Evolutionary conservation across 2,329 filamentous ascomycete species (phyloP), one percentile per base, ranked within the genome.

Genomic region (Colletotrichum euphorbiae): DNA sequence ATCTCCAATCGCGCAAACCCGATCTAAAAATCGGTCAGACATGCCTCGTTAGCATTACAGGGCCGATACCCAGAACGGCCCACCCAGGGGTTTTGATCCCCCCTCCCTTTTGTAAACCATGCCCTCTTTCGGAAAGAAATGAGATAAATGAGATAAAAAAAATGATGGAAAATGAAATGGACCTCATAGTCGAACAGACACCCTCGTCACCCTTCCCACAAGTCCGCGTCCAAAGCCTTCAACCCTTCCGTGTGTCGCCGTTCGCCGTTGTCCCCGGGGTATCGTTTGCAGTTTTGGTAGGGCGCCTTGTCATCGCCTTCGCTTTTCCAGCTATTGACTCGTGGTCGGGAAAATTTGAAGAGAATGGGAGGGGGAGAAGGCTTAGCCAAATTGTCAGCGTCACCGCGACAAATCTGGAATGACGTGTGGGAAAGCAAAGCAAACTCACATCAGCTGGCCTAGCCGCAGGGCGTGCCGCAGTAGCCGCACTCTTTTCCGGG

Each of bases 401-500:
- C 66, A 61, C 55, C 55, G 62, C 54, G 55, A 61, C 62, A 61
- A 48, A 38, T 50, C 46, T 28, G 24, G 36, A 51, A 51, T 54
- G 43, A 50, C 55, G 56, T 45, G 42, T 11, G 56, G 42, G 28
- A 28, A 28, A 8, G 28, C 28, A 28, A 8, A 55, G 50, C 52
- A 45, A 66, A 13, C 62, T 69, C 62, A 69, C 62, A 62, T 57
- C 55, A 66, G 52, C 55, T 61, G 43, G 50, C 43, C 60, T 74
- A 78, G 68, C 76, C 77, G 70, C 76, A 76, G 40, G 82, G 80
- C 24, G 83, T 85, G 56, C 84, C 83, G 75, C 84, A 86, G 71
- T 83, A 81, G 36, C 81, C 81, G 72, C 85, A 87, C 57, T 77
- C 77, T 64, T 83, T 81, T 59, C 85, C 85, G 36, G 84, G 84